Evolutionary conservation across 2,329 filamentous ascomycete genomes (phyloP), one percentile per base, ranked within the genome.

Genomic region (Cercospora sp.): DNA sequence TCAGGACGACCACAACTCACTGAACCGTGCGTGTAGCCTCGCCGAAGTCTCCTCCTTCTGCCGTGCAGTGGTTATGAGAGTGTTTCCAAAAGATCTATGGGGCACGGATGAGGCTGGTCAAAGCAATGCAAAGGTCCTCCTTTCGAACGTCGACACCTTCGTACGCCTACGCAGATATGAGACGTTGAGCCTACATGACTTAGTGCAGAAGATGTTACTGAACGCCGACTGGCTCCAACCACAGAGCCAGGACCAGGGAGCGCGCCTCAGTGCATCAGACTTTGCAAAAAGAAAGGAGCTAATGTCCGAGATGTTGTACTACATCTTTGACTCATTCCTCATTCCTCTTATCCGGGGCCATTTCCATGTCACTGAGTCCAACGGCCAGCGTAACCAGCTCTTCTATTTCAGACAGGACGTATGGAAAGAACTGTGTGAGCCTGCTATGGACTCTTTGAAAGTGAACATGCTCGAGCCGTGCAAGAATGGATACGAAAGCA

Each of bases 331-430:
- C 79, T 97, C 94, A 0, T 84, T 97, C 23, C 77, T 99, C 65
- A 91, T 98, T 73, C 94, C 95, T 9, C 84, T 99, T 7, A 86
- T 98, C 59, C 88, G 92, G 36, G 89, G 88, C 70, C 94, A 95
- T 75, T 99, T 99, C 75, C 94, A 98, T 76, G 91, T 97, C 42
- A 99, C 95, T 0, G 95, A 99, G 78, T 95, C 93, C 0, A 93
- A 88, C 70, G 84, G 84, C 1, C 88, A 97, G 76, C 89, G 90
- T 16, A 93, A 95, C 74, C 88, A 89, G 30, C 81, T 98, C 0
- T 97, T 97, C 79, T 99, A 93, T 80, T 98, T 97, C 77, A 91
- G 94, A 3, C 95, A 99, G 72, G 95, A 99, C 78, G 84, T 95
- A 9, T 99, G 95, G 95, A 88, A 87, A 61, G 85, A 85, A 48